A percentile compares a stretch with the other conserved stretches of the same genome.
Evolutionary conservation across 352 stramenopile genomes (phyloP).

Genomic region (Phytophthora crassamura): DNA sequence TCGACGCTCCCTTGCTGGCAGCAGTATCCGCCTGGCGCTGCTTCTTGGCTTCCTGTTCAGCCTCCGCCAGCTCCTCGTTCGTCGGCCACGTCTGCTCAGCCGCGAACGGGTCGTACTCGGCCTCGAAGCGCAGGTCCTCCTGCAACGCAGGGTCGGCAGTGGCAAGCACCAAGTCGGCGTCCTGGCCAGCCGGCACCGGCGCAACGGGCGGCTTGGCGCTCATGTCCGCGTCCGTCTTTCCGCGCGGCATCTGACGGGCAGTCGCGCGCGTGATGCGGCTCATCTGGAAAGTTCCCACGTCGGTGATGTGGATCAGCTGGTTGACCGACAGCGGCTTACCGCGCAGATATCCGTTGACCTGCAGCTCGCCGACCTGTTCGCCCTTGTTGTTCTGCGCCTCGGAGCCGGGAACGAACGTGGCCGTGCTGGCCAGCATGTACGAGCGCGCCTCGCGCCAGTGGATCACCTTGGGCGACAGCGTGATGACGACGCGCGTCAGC

Average conservation of each 20-base stretch:
- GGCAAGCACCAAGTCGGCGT: slow-evolving; percentile 63
- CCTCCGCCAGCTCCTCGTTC: slow-evolving; percentile 95
- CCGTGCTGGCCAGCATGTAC: slow-evolving; percentile 85
- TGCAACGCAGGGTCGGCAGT: slow-evolving; percentile 67
- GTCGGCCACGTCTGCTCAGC: slow-evolving; percentile 98
- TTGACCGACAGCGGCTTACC: slow-evolving; percentile 95
- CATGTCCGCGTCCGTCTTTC: slow-evolving; percentile 46
- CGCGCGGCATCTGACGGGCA: slow-evolving; percentile 53
- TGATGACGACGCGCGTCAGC: slow-evolving; percentile 83
- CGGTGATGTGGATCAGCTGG: slow-evolving; percentile 96
- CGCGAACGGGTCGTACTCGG: slow-evolving; percentile 94
- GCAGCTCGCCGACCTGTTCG: slow-evolving; percentile 69
- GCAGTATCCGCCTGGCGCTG: slow-evolving; percentile 52
- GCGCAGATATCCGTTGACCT: slow-evolving; percentile 96
- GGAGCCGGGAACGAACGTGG: slow-evolving; percentile 58
- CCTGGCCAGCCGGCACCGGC: slow-evolving; percentile 20
- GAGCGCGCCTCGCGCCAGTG: slow-evolving; percentile 90
- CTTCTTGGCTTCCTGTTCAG: slow-evolving; percentile 69
- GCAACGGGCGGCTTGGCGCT: slow-evolving; percentile 25
- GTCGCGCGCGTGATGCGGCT: slow-evolving; percentile 66
- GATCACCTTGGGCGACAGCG: slow-evolving; percentile 82
- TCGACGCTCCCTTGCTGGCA: slow-evolving; percentile 76
- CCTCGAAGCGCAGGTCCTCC: slow-evolving; percentile 88
- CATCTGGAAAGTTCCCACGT: slow-evolving; percentile 95
- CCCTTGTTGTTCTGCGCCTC: slow-evolving; percentile 49